Percentiles rank a stretch among this genome's conserved stretches.
Evolutionary conservation across 441 rosid genomes (phyloP).

Genomic region (Macaranga tanarius): DNA sequence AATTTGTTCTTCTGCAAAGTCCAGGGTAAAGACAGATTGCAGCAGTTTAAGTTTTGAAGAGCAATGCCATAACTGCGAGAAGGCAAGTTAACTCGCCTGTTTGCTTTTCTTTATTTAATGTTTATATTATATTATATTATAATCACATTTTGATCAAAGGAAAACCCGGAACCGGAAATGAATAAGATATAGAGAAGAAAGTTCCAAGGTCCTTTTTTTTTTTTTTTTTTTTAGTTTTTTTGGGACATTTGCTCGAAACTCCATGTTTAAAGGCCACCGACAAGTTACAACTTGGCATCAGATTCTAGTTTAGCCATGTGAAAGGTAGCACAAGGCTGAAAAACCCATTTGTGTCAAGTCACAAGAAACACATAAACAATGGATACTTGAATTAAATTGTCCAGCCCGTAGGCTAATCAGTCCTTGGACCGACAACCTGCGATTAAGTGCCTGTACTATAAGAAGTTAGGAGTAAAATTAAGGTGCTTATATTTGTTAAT

Average conservation of each 20-base stretch:
- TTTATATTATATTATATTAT: neutral
- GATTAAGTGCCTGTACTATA: no score
- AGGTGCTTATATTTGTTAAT: neutral
- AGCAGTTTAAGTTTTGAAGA: constrained; percentile 43
- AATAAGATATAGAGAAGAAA: neutral
- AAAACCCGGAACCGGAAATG: neutral
- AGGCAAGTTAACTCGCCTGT: constrained; percentile 40
- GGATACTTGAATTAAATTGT: neutral
- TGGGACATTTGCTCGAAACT: neutral
- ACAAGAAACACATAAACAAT: neutral
- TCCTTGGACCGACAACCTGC: no score
- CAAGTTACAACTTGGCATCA: constrained; percentile 8
- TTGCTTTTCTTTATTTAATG: neutral
- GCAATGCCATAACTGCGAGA: constrained; percentile 77
- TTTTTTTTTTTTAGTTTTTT: neutral
- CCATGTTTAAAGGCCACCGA: constrained; percentile 4
- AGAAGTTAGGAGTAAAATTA: neutral
- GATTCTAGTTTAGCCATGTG: constrained; percentile 21
- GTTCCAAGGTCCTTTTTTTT: neutral
- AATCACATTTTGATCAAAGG: neutral
- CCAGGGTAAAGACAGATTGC: constrained; percentile 56
- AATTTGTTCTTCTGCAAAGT: constrained; percentile 67
- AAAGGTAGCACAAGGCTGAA: constrained; percentile 3
- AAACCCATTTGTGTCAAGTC: neutral
- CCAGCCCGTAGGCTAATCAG: no score